Base-by-base conservation (phyloP, 2,329 filamentous ascomycete genomes). In the Ascochyta clinopodiicola region DNA sequence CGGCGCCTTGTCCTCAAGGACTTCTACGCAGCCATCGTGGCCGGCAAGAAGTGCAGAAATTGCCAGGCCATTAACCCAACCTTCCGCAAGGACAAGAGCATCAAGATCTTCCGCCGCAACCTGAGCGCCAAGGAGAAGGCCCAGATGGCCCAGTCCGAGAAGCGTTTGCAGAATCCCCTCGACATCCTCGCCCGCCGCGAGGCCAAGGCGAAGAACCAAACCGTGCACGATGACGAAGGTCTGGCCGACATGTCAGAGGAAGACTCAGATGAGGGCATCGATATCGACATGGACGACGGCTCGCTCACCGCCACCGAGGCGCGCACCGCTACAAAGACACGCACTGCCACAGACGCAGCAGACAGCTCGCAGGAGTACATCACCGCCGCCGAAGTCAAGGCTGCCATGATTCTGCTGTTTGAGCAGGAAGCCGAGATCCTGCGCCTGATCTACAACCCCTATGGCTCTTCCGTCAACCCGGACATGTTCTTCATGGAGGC, bases 401-500 rank as follows among this genome's bases (percentile, higher is more conserved):
- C 91, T 43, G 86, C 90, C 35, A 80, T 99, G 37, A 82, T 81
- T 5, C 82, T 93, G 54, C 82, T 99, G 1, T 98, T 99, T 71
- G 85, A 92, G 61, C 90, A 92, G 59, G 95, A 99, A 71, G 85
- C 89, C 59, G 92, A 96, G 38, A 82, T 99, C 29, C 75, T 99
- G 38, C 83, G 87, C 15, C 81, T 97, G n/a, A 80, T 99, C 4
- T 99, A 97, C 77, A 89, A 88, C 70, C 89, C 91, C 17, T 87
- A 89, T 54, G 86, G 88, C 4, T 58, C 34, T 77, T 79, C 79
- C 17, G 80, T 92, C n/a, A 86, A 81, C 2, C 86, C 91, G 1
- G 90, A 96, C 63, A 96, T 98, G 88, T 98, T 99, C 78, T 99
- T 99, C 78, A 82, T 98, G 52, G 88, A 90, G 52, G 88, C 87